Conservation (phyloP, 1,284 basidiomycete genomes). For the Trametes hirsuta region DNA sequence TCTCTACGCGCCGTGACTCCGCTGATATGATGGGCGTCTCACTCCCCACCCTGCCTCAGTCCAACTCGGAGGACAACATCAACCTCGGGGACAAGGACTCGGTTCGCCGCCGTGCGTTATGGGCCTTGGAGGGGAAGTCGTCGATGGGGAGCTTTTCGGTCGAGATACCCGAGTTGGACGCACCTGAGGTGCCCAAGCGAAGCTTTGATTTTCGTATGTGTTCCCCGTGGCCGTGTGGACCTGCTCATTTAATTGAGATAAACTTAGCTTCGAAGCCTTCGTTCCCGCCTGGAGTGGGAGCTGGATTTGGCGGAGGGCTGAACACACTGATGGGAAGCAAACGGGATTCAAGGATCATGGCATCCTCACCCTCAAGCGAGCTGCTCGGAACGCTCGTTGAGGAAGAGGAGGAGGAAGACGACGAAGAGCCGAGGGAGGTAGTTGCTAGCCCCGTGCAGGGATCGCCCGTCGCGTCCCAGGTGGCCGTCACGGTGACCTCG, state of each 20-base stretch:
- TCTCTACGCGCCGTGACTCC: constrained; percentile 81
- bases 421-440: constrained; percentile 35
- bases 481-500: constrained; percentile 29
- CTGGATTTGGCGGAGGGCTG: constrained; percentile 44
- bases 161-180: constrained; percentile 76
- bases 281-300: constrained; percentile 49
- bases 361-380: constrained; percentile 68
- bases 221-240: constrained; percentile 7
- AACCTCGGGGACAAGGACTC: constrained; percentile 76
- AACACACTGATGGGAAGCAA: constrained; percentile 55
- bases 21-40: constrained; percentile 83
- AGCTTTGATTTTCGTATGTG: constrained; percentile 68
- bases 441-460: constrained; percentile 24
- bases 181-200: constrained; percentile 54
- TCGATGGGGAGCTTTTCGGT: constrained; percentile 65
- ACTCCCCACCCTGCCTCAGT: constrained; percentile 60
- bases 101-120: constrained; percentile 74
- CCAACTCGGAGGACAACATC: constrained; percentile 63
- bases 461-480: constrained; percentile 14
- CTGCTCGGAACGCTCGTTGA: constrained; percentile 76
- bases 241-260: not conserved
- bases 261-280: constrained; percentile 53
- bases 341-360: constrained; percentile 74
- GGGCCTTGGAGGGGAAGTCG: constrained; percentile 78
- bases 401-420: constrained; percentile 81